Evolutionary conservation across 2,329 filamentous ascomycete genomes (phyloP).

Genomic region (Coniochaeta hoffmannii): DNA sequence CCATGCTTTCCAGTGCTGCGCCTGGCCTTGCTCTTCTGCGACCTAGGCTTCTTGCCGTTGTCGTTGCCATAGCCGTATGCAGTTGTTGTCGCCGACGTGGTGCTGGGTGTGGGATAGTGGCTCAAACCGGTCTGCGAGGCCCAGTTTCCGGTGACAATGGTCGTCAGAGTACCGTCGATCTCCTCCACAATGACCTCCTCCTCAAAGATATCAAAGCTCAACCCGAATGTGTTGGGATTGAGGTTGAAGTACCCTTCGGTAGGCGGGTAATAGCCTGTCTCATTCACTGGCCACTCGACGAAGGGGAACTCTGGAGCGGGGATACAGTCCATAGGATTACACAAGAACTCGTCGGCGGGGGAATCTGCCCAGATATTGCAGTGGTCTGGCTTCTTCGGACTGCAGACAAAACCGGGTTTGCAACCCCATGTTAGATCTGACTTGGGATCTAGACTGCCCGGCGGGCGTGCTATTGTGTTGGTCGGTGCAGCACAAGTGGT

Average conservation of each 20-base stretch:
- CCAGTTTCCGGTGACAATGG: constrained; percentile 47
- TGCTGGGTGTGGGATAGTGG: constrained; percentile 24
- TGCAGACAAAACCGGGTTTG: constrained; percentile 43
- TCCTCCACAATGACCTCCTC: constrained; percentile 29
- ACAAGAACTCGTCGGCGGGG: constrained; percentile 38
- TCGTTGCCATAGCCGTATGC: background rate
- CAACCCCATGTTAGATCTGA: constrained; percentile 47
- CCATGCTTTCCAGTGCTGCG: constrained; percentile 6
- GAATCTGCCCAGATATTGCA: constrained; percentile 45
- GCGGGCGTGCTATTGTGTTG: constrained; percentile 16
- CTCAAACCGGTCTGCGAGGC: constrained; percentile 41
- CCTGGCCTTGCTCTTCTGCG: constrained; percentile 9
- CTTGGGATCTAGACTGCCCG: constrained; percentile 21
- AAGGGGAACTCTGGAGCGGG: constrained; percentile 27
- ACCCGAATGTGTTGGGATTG: constrained; percentile 53
- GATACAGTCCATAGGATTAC: constrained; percentile 36
- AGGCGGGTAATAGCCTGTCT: constrained; percentile 44
- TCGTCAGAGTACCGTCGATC: constrained; percentile 25
- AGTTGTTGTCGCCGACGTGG: constrained; percentile 4
- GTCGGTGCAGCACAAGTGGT: constrained; percentile 38
- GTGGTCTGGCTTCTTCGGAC: constrained; percentile 36
- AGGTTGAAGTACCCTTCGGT: constrained; percentile 56
- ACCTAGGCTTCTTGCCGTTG: background rate
- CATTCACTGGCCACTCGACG: constrained; percentile 34
- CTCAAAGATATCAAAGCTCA: constrained; percentile 56